These are phyloP conservation scores for Paracamarosporium sp. DNA, from an alignment of 2,329 filamentous ascomycete species.

Conservation along the genomic window DNA sequence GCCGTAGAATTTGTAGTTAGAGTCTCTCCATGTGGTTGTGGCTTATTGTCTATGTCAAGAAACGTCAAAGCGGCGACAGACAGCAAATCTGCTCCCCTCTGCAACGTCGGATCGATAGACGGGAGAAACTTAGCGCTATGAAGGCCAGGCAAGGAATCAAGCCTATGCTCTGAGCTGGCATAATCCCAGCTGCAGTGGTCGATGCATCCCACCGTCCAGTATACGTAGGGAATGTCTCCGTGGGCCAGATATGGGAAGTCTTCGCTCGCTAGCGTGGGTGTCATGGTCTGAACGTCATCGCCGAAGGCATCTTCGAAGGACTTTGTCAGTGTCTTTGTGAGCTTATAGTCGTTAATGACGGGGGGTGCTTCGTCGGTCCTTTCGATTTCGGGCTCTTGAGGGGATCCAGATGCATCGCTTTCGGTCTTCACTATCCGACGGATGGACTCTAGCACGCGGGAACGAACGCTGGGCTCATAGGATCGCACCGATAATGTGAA, in stretches of 20 bases:
- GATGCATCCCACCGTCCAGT: neutral
- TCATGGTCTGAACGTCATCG: neutral
- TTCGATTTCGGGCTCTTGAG: neutral
- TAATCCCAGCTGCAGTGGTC: neutral
- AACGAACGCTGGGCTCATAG: neutral
- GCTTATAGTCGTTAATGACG: neutral
- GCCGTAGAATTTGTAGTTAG: too few relatives aligned
- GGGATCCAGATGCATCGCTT: neutral
- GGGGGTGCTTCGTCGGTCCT: neutral
- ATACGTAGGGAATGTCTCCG: neutral
- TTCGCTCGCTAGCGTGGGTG: neutral
- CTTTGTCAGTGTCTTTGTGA: neutral
- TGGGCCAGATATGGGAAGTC: neutral
- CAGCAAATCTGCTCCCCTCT: neutral
- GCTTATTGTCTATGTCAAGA: neutral
- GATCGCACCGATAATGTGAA: neutral
- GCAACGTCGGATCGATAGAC: neutral
- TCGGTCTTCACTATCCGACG: neutral
- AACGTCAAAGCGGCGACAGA: neutral
- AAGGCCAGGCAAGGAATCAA: neutral
- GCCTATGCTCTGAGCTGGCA: neutral
- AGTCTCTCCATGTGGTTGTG: too few relatives aligned
- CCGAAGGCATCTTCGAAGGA: neutral
- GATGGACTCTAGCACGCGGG: neutral
- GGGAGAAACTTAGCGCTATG: neutral